Evolutionary conservation across 352 stramenopile genomes (phyloP), one percentile per base, ranked within the genome.

Genomic region (Pythium myriotylum): DNA sequence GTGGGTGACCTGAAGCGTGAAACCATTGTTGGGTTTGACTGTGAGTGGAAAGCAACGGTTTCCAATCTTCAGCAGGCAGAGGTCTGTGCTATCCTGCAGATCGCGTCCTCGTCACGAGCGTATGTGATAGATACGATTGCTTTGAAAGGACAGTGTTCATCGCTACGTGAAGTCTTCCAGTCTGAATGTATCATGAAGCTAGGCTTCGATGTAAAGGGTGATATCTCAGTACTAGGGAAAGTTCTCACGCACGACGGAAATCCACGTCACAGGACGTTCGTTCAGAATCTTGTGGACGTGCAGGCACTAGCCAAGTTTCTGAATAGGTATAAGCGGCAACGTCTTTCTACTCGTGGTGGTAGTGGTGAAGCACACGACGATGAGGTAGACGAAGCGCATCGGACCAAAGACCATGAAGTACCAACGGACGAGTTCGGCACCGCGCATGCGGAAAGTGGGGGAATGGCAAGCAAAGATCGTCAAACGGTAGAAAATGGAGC

Each of bases 91-190:
- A 60, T 90, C 26, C 17, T 92, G 40, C 85, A 94, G 60, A 46
- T 94, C 42, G 77, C 85, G n/a, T 89, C 81, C 2, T 55, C 59
- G 7, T 59, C 78, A 8, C 77, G 76, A 14, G 79, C 70, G 10
- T 94, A 85, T 54, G 80, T 94, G 14, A 55, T 94, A 29, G 85
- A 94, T 59, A 71, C 86, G 62, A 51, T 91, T 13, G 60, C 68
- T 22, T 68, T 89, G 1, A 67, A 77, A 19, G 62, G 71, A 1
- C 63, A 77, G 17, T 66, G 77, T 17, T 58, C 57, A 12, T 48
- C 42, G 17, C 59, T 74, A 16, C 63, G 32, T 27, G 58, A 62
- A 19, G 41, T 91, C 6, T 90, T 94, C 50, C 53, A 46, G 20
- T 76, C 70, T 13, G 56, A 84, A 13, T 50, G 52, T 6, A 72